Conservation (phyloP, 371 early-diverging fungal species). For the Neoconidiobolus thromboides region DNA sequence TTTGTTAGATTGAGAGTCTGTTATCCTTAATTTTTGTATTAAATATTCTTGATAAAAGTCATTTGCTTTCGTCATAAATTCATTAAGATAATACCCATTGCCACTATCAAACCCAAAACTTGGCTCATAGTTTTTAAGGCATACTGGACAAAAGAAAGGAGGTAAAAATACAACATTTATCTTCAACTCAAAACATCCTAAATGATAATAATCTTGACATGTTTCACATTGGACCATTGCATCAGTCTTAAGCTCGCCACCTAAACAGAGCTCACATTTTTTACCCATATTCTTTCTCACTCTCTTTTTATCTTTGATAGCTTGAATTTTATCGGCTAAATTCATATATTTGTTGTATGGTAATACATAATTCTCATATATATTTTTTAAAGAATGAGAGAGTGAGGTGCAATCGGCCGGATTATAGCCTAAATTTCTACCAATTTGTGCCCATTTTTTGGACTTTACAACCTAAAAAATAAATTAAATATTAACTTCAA, state of each 20-base stretch:
- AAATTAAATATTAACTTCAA: background rate
- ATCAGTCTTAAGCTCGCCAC: background rate
- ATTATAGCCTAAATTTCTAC: constrained; percentile 55
- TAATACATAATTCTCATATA: constrained; percentile 54
- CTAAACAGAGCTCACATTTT: background rate
- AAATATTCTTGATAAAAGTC: constrained; percentile 67
- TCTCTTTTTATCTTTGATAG: background rate
- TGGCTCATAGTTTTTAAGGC: constrained; percentile 50
- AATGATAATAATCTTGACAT: constrained; percentile 68
- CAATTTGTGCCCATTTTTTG: constrained; percentile 84
- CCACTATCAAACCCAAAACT: constrained; percentile 89
- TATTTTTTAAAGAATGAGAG: constrained; percentile 58
- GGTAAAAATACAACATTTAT: constrained; percentile 36
- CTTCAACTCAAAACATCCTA: constrained; percentile 56
- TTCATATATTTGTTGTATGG: constrained; percentile 70
- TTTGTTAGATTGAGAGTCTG: background rate
- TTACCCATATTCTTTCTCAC: background rate
- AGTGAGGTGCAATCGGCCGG: constrained; percentile 65
- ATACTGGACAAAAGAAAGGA: constrained; percentile 69
- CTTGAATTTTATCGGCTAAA: background rate
- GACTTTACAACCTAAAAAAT: constrained; percentile 40
- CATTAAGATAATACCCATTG: constrained; percentile 43
- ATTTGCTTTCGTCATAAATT: constrained; percentile 61
- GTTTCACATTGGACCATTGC: constrained; percentile 18
- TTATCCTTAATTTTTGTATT: background rate